Evolutionary conservation across 2,329 filamentous ascomycete species (phyloP).

Genomic region (Ophiosphaerella korrae): DNA sequence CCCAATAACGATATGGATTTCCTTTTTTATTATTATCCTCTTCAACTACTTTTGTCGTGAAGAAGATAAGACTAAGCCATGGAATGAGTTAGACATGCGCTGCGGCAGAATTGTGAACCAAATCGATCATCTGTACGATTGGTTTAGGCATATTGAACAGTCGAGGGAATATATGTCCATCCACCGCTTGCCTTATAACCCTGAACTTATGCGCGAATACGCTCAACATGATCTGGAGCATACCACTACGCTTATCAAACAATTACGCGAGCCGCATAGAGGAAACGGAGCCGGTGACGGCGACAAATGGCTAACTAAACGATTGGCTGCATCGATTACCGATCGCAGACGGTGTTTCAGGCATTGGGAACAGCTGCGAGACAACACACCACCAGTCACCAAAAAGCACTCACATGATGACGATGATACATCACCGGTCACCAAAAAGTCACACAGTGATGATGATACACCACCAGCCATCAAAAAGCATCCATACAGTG

Average conservation of each 20-base stretch:
- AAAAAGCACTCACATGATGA: constrained; percentile 44
- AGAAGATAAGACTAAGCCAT: too few species aligned
- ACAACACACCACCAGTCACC: constrained; percentile 10
- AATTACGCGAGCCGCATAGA: constrained; percentile 23
- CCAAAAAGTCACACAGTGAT: constrained; percentile 43
- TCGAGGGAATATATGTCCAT: too few species aligned
- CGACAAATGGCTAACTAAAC: constrained; percentile 28
- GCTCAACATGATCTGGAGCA: constrained; percentile 36
- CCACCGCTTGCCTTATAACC: constrained; percentile 25
- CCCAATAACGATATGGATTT: too few species aligned
- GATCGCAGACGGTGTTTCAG: constrained; percentile 45
- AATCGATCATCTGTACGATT: too few species aligned
- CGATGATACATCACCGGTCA: constrained; percentile 35
- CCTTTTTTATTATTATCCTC: too few species aligned
- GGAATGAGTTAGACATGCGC: too few species aligned
- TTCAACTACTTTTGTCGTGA: too few species aligned
- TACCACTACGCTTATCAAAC: constrained; percentile 34
- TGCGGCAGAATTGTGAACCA: too few species aligned
- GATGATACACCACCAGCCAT: constrained; percentile 30
- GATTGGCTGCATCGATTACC: constrained; percentile 39
- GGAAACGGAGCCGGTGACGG: constrained; percentile 6
- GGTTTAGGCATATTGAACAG: constrained; percentile 23
- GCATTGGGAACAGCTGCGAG: constrained; percentile 39
- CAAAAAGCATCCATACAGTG: constrained; percentile 44
- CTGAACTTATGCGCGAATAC: constrained; percentile 41